Base-by-base conservation (phyloP, 106 monocot species). In the Platanthera guangdongensis region DNA sequence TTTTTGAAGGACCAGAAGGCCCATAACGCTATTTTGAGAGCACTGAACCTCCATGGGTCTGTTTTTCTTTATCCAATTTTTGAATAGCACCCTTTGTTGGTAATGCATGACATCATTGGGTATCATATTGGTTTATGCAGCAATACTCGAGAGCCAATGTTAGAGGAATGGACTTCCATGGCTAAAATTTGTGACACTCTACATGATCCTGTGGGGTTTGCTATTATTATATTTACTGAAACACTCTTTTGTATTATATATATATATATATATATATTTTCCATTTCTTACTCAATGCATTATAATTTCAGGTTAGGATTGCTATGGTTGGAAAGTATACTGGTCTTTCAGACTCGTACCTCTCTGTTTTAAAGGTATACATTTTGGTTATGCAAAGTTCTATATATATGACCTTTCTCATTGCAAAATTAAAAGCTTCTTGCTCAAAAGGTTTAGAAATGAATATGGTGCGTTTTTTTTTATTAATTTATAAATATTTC, bases 341-440 rank as follows among this genome's bases (percentile, higher is more conserved):
- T 57, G 89, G 89, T 15, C 84, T 89, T 82, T 89, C 84, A 67
- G 89, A 90, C 83, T 80, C 90, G 22, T 90, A 90, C 50, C 80
- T 90, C 15, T 90, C 90, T 78, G 87, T 90, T 6, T 53, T 86
- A 68, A 87, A 90, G 87, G 90, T 89, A 73, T 84, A 57, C 32
- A 6, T 32, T 30, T 72, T 32, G 11, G 25, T 30, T 48, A 70
- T 47, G 16, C 47, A 14, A 47, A 70, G 46, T 67, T 67, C 4
- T 67, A 3, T 67, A 30, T 67, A 9, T 67, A 30, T 67, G 67
- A 67, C 8, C 18, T 39, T 67, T 67, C 39, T 22, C 67, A 64
- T 19, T 39, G 67, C 9, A 39, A 25, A 67, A 39, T 5, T 67
- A 9, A 67, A 30, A 19, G 8, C 67, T 67, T 12, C 13, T 7